Conservation (phyloP, 2,329 filamentous ascomycete genomes). For the Fusarium duplospermum region DNA sequence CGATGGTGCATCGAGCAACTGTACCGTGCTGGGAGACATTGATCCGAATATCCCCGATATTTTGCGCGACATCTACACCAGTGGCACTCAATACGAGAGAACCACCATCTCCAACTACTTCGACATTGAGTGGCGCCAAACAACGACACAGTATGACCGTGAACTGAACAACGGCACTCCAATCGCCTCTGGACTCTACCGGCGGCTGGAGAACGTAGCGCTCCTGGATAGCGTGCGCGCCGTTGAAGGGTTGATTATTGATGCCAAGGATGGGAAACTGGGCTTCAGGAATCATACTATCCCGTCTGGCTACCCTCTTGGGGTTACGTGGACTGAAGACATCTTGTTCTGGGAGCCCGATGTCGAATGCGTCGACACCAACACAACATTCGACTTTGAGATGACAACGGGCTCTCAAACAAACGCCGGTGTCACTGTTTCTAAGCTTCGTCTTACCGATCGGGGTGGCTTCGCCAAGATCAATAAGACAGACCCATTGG, state of each 20-base stretch:
- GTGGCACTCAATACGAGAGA: conserved; percentile 5
- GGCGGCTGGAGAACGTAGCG: conserved; percentile 6
- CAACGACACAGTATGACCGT: not conserved
- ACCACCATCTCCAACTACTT: conserved; percentile 21
- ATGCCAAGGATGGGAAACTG: conserved; percentile 53
- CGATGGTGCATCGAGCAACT: not conserved
- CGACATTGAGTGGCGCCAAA: conserved; percentile 27
- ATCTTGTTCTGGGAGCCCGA: conserved; percentile 59
- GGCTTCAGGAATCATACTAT: conserved; percentile 58
- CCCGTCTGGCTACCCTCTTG: conserved; percentile 38
- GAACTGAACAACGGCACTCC: conserved; percentile 10
- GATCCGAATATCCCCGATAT: conserved; percentile 14
- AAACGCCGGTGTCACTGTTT: not conserved
- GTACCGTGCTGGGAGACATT: not conserved
- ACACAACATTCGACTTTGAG: conserved; percentile 55
- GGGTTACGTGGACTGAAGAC: conserved; percentile 56
- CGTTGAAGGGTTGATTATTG: conserved; percentile 57
- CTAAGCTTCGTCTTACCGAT: conserved; percentile 50
- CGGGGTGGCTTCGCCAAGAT: conserved; percentile 56
- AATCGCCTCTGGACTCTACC: conserved; percentile 4
- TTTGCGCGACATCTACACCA: conserved; percentile 10
- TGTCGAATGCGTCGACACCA: conserved; percentile 56
- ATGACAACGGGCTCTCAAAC: conserved; percentile 27
- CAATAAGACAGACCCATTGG: conserved; percentile 47
- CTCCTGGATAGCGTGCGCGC: conserved; percentile 17